Base-by-base conservation (phyloP, 805 yeast species). In the Candida cerambycidarum region DNA sequence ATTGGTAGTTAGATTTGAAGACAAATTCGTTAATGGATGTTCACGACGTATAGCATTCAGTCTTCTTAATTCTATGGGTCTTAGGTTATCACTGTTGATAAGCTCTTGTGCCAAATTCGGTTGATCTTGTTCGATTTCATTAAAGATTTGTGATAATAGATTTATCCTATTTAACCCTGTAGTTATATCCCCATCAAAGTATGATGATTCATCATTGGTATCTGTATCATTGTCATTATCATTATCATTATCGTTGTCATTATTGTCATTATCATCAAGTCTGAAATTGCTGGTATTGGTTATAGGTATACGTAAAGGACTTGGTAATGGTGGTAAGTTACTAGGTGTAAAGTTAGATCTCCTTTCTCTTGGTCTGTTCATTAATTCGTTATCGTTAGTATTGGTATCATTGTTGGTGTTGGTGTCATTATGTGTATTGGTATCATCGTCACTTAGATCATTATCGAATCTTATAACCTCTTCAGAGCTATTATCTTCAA, bases 231-330 rank as follows among this genome's bases (percentile, higher is more conserved):
- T 19, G 48, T 45, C 43, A 57, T 46, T 36, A 56, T 51, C 55
- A 35, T 52, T 55, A 32, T 54, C 53, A 36, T 44, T 21, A 38
- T 53, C 46, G 32, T 44, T 53, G 36, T 47, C 44, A 39, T 50
- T 21, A 28, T 37, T 45, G 14, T 24, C 43, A 45, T 53, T 57
- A 25, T 25, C 29, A 12, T 25, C n/a, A 25, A 7, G 29, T 6
- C 38, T 42, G 5, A 25, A 25, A 4, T 25, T n/a, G 11, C 12
- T 9, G n/a, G 7, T 11, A 7, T 7, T 25, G 13, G 15, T 38
- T 23, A n/a, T 36, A 34, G 19, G 41, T 42, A 21, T 21, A 5
- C 23, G 23, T 21, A 11, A 25, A 25, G 7, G 5, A 25, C 29
- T 25, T 9, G 29, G 29, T 11, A 12, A 12, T 7, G 29, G 29